These are phyloP conservation scores for Alternaria gaisen DNA, from an alignment of 2,329 filamentous ascomycete genomes.

Conservation along the genomic window DNA sequence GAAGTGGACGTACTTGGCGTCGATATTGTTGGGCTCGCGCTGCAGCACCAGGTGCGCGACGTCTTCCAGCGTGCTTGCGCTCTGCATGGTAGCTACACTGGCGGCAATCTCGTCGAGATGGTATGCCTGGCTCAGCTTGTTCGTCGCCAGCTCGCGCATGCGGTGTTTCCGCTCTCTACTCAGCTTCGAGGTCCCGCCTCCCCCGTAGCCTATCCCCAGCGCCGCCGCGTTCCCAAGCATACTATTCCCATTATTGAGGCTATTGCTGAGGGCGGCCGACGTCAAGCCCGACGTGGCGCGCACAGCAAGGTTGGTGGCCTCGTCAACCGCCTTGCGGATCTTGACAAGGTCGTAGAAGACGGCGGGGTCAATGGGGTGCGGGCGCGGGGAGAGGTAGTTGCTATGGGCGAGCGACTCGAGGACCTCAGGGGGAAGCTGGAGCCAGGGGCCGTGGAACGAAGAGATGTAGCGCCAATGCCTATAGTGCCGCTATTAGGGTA, in stretches of 20 bases:
- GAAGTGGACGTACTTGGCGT: slow-evolving; percentile 90
- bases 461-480: slow-evolving; percentile 90
- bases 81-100: slow-evolving; percentile 85
- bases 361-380: slow-evolving; percentile 79
- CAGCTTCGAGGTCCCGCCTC: slow-evolving; percentile 68
- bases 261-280: slow-evolving; percentile 68
- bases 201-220: slow-evolving; percentile 65
- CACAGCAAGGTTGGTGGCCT: slow-evolving; percentile 79
- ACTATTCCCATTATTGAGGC: slow-evolving; percentile 61
- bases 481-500: slow-evolving; percentile 21
- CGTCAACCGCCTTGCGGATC: slow-evolving; percentile 80
- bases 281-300: slow-evolving; percentile 78
- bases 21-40: slow-evolving; percentile 70
- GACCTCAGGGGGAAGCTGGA: slow-evolving; percentile 79
- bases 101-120: slow-evolving; percentile 83
- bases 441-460: slow-evolving; percentile 83
- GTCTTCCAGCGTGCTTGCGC: slow-evolving; percentile 77
- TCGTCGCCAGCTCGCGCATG: slow-evolving; percentile 81
- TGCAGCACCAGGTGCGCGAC: slow-evolving; percentile 77
- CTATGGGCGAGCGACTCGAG: slow-evolving; percentile 80
- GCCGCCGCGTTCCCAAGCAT: slow-evolving; percentile 62
- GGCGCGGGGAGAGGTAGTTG: slow-evolving; percentile 80
- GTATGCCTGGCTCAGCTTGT: slow-evolving; percentile 80
- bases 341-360: slow-evolving; percentile 86
- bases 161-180: slow-evolving; percentile 79